Conservation (phyloP, 2,329 filamentous ascomycete genomes). For the Penicillium sp. region DNA sequence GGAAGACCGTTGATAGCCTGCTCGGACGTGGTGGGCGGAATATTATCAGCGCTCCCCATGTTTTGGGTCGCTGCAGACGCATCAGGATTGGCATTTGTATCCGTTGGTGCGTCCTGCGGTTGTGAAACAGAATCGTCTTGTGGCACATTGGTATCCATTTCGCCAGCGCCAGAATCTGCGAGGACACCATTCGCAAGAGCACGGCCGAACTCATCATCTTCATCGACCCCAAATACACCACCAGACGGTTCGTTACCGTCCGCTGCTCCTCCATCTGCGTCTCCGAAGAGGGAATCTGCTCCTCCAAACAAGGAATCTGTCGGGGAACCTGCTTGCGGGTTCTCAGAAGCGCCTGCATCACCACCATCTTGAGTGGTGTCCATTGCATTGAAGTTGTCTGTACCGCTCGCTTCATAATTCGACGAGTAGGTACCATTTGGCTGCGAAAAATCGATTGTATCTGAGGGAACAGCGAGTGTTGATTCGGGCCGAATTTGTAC, state of each 20-base stretch:
- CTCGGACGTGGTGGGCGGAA: constrained; percentile 34
- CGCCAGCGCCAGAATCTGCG: constrained; percentile 52
- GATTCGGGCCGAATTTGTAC: constrained; percentile 83
- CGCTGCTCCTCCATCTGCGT: constrained; percentile 63
- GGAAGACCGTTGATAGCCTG: constrained; percentile 46
- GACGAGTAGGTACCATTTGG: constrained; percentile 72
- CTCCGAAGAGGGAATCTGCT: constrained; percentile 88
- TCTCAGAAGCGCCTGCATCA: constrained; percentile 49
- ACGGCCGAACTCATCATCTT: constrained; percentile 79
- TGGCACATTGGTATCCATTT: constrained; percentile 33
- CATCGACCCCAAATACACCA: constrained; percentile 73
- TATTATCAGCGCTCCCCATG: constrained; percentile 21
- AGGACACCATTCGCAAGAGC: constrained; percentile 68
- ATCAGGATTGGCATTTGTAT: constrained; percentile 16
- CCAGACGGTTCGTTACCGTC: constrained; percentile 55
- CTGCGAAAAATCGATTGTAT: constrained; percentile 58
- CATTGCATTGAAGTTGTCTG: constrained; percentile 57
- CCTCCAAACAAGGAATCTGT: constrained; percentile 83
- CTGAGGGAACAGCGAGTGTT: constrained; percentile 73
- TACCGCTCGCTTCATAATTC: constrained; percentile 68
- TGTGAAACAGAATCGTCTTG: constrained; percentile 26
- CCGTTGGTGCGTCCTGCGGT: constrained; percentile 9
- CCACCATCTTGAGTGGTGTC: constrained; percentile 44
- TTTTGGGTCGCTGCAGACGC: constrained; percentile 20
- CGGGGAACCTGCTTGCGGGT: constrained; percentile 66